These are phyloP conservation scores for Ajuga chamaepitys DNA, from an alignment of 257 asterid genomes.

Conservation along the genomic window DNA sequence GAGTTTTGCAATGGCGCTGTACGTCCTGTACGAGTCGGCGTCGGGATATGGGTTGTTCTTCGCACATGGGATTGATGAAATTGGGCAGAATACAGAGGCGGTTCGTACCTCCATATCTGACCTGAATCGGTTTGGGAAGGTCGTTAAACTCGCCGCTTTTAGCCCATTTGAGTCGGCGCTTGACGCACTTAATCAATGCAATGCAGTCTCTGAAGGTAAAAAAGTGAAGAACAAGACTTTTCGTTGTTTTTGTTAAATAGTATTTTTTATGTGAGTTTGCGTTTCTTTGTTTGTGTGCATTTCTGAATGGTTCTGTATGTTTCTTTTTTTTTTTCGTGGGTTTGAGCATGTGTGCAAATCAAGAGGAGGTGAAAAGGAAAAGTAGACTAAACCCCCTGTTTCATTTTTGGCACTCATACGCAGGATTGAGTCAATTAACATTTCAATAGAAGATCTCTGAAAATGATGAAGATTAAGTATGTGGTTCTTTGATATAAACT, in stretches of 20 bases:
- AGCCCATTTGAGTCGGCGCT: conserved; percentile 80
- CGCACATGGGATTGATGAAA: conserved; percentile 77
- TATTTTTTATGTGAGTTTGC: background rate
- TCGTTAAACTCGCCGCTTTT: conserved; percentile 63
- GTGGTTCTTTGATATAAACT: background rate
- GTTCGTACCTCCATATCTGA: conserved; percentile 70
- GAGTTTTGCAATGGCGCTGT: conserved; percentile 44
- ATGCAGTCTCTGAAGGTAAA: conserved; percentile 84
- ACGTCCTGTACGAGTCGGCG: conserved; percentile 70
- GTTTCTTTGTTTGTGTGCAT: background rate
- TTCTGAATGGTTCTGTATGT: background rate
- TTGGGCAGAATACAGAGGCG: conserved; percentile 84
- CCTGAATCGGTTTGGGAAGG: conserved; percentile 75
- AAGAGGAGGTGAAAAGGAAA: background rate
- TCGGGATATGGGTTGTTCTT: conserved; percentile 61
- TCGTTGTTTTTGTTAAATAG: background rate
- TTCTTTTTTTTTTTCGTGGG: background rate
- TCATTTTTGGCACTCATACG: too few relatives aligned
- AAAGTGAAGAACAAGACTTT: background rate
- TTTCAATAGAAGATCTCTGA: background rate
- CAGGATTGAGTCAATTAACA: too few relatives aligned
- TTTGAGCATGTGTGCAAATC: background rate
- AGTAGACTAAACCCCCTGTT: background rate
- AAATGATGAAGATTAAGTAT: background rate
- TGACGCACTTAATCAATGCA: conserved; percentile 90